Evolutionary conservation across 1,284 basidiomycete genomes (phyloP).

Genomic region (Cutaneotrichosporon mucoides): DNA sequence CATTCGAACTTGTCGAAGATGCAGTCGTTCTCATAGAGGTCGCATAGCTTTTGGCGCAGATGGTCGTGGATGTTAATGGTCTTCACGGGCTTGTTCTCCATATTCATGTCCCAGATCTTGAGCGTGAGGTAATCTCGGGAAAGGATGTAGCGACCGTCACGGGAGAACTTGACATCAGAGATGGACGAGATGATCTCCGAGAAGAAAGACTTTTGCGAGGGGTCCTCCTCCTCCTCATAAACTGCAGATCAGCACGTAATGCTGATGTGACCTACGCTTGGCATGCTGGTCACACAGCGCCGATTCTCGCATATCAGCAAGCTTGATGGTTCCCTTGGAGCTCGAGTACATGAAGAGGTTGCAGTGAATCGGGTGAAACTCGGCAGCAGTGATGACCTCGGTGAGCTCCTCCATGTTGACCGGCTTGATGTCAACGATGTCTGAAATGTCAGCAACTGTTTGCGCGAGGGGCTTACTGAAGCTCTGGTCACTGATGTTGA

Average conservation of each 20-base stretch:
- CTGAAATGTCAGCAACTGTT: slow-evolving; percentile 51
- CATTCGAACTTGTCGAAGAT: slow-evolving; percentile 99
- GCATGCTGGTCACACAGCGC: slow-evolving; percentile 95
- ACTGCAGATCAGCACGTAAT: slow-evolving; percentile 53
- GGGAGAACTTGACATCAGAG: slow-evolving; percentile 98
- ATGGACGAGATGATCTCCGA: slow-evolving; percentile 99
- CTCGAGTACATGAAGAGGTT: slow-evolving; percentile 99
- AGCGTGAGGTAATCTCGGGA: slow-evolving; percentile 95
- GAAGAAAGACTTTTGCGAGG: slow-evolving; percentile 96
- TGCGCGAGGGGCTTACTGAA: slow-evolving; percentile 69
- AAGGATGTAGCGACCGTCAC: slow-evolving; percentile 93
- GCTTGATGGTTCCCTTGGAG: slow-evolving; percentile 99
- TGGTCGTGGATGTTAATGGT: slow-evolving; percentile 99
- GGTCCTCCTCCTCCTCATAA: slow-evolving; percentile 98
- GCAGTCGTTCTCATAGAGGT: slow-evolving; percentile 99
- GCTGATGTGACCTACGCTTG: slow-evolving; percentile 65
- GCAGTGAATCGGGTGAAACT: slow-evolving; percentile 97
- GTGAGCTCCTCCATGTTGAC: slow-evolving; percentile 99
- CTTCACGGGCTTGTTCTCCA: slow-evolving; percentile 95
- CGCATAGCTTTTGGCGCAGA: slow-evolving; percentile 93
- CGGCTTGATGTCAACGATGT: slow-evolving; percentile 99
- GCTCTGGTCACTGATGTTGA: slow-evolving; percentile 97
- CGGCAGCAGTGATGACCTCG: slow-evolving; percentile 98
- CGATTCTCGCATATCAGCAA: slow-evolving; percentile 99
- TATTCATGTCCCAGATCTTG: slow-evolving; percentile 99